A percentile compares a stretch with the other conserved stretches of the same genome.
Evolutionary conservation across 179 eudicot genomes (phyloP).

Genomic region (Spergularia azorica): DNA sequence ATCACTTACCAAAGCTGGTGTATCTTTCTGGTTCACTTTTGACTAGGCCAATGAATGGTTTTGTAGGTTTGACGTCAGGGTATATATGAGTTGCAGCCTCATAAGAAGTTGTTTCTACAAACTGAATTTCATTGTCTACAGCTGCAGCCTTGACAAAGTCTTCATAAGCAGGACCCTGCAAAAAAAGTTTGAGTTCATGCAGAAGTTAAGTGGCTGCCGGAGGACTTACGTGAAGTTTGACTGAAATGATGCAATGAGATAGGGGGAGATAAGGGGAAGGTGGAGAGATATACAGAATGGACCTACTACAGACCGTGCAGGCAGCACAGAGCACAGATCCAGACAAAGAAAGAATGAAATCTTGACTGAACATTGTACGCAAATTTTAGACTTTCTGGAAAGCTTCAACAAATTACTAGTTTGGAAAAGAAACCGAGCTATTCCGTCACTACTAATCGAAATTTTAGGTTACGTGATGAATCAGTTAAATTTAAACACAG

Average conservation of each 20-base stretch:
- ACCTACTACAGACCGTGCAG: neutral
- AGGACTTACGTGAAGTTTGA: neutral
- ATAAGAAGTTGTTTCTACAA: conserved; percentile 65
- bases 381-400: neutral
- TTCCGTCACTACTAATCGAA: neutral
- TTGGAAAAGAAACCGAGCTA: neutral
- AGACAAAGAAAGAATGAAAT: neutral
- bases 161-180: conserved; percentile 74
- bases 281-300: neutral
- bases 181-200: conserved; percentile 8
- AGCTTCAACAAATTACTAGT: neutral
- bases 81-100: conserved; percentile 63
- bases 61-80: conserved; percentile 45
- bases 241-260: neutral
- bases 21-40: conserved; percentile 87
- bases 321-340: neutral
- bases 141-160: conserved; percentile 76
- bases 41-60: conserved; percentile 69
- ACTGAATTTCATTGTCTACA: conserved; percentile 78
- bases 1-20: conserved; percentile 65
- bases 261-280: neutral
- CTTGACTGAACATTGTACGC: neutral
- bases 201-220: neutral
- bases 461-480: neutral
- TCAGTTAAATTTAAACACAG: neutral